Conservation (phyloP, 2,329 filamentous ascomycete genomes). For the Exophiala calicioides region DNA sequence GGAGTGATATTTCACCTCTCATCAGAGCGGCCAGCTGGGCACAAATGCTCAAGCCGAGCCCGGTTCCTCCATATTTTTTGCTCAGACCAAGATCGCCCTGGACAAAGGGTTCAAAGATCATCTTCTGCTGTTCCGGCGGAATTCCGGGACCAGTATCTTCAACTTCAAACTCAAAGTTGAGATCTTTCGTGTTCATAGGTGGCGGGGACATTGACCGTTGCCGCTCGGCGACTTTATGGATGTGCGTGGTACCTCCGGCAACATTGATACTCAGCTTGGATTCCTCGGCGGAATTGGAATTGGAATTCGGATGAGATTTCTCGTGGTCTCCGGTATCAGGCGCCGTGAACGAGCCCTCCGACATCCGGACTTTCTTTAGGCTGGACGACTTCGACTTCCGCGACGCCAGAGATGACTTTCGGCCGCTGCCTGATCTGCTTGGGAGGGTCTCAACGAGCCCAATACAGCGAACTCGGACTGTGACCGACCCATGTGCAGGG, state of each 20-base stretch:
- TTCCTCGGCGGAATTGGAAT: constrained; percentile 21
- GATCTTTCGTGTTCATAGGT: constrained; percentile 63
- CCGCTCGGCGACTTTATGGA: constrained; percentile 49
- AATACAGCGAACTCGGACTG: constrained; percentile 72
- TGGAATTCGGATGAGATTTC: constrained; percentile 18
- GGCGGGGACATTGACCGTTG: constrained; percentile 63
- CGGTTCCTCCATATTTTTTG: constrained; percentile 88
- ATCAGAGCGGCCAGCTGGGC: constrained; percentile 81
- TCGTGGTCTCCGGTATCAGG: constrained; percentile 21
- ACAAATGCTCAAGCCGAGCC: constrained; percentile 84
- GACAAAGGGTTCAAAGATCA: constrained; percentile 91
- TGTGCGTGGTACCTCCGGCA: constrained; percentile 56
- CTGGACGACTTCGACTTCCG: constrained; percentile 30
- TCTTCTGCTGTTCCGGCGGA: constrained; percentile 71
- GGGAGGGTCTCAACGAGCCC: constrained; percentile 25
- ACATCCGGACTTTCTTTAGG: constrained; percentile 29
- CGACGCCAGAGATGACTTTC: constrained; percentile 41
- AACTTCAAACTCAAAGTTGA: constrained; percentile 83
- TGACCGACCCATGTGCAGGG: constrained; percentile 71
- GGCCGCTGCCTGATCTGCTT: constrained; percentile 25
- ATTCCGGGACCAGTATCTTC: constrained; percentile 88
- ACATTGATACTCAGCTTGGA: constrained; percentile 60
- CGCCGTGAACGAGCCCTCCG: constrained; percentile 28
- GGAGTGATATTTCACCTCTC: constrained; percentile 72
- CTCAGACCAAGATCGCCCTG: constrained; percentile 88